Evolutionary conservation across 1,284 basidiomycete species (phyloP), one percentile per base, ranked within the genome.

Genomic region (Pseudozyma thailandica): DNA sequence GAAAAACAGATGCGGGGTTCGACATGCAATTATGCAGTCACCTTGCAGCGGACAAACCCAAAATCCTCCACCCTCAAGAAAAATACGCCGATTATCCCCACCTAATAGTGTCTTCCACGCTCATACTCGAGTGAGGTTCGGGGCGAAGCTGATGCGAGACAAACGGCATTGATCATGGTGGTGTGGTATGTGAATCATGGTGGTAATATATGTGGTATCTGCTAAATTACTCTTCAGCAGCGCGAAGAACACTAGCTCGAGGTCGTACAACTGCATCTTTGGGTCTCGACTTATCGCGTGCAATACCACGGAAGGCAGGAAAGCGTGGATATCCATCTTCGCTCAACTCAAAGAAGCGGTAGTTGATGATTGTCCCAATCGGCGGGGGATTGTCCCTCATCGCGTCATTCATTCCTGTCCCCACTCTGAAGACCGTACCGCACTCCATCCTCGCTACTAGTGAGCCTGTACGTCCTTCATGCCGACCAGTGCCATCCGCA

Each of bases 341-440:
- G 1, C 88, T 89, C 39, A 90, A 82, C 75, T 90, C 89, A 70
- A 89, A 88, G 81, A 90, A 90, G 28, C 88, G 85, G 80, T 90
- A 76, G 43, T 85, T 86, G 56, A 90, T 86, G 69, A 90, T 88
- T 2, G 85, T 81, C 2, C 89, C 89, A 42, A 89, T 80, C 71
- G 87, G 86, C 0, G 78, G 79, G 6, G 79, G 78, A 20, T 77
- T 47, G 9, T 69, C 53, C 3, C 81, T 68, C 43, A 68, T 52
- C 2, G 60, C 46, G 41, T 78, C 73, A 12, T 74, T 74, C 44
- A 82, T 72, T 7, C 81, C 81, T 0, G 78, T 74, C 2, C 79
- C 82, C 20, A 80, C 72, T 20, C 72, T 60, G 54, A 82, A 77
- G 16, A 54, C 63, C 28, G 88, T 88, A 20, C 88, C 88, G 13